Evolutionary conservation across 192 early-diverging fungal species (phyloP).

Genomic region (Helicostylum pulchrum): DNA sequence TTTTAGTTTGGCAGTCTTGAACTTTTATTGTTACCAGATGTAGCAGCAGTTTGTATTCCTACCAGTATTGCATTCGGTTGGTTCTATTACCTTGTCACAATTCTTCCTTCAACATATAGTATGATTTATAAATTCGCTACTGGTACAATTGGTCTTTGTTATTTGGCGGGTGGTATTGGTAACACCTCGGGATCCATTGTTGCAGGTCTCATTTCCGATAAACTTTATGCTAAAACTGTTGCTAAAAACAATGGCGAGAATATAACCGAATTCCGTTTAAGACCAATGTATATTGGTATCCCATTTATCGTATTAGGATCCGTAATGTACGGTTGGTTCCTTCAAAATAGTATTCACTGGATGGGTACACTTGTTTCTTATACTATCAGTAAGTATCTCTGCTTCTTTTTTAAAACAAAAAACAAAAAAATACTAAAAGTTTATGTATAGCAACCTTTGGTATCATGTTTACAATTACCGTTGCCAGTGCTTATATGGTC

Average conservation of each 20-base stretch:
- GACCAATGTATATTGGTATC: constrained; percentile 14
- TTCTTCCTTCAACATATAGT: constrained; percentile 41
- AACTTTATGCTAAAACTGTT: constrained; percentile 1
- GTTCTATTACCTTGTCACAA: constrained; percentile 47
- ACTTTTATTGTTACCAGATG: constrained; percentile 15
- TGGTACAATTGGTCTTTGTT: constrained; percentile 46
- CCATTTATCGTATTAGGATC: constrained; percentile 15
- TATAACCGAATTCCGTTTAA: constrained; percentile 15
- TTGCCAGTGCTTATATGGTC: constrained; percentile 15
- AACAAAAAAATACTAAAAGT: too few relatives aligned
- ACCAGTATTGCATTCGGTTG: constrained; percentile 48
- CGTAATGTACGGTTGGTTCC: constrained; percentile 23
- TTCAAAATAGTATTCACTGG: constrained; percentile 5
- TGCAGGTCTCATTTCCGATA: constrained; percentile 33
- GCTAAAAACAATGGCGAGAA: neutral
- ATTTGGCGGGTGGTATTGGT: constrained; percentile 45
- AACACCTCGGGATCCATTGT: constrained; percentile 37
- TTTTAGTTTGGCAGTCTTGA: constrained; percentile 20
- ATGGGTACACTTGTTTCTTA: constrained; percentile 7
- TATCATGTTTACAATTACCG: constrained; percentile 26
- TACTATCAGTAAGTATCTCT: constrained; percentile 1
- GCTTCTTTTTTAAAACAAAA: neutral
- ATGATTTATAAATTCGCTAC: constrained; percentile 40
- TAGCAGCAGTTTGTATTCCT: constrained; percentile 23
- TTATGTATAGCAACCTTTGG: constrained; percentile 12